Evolutionary conservation across 192 early-diverging fungal genomes (phyloP).

Genomic region (Coemansia sp.): DNA sequence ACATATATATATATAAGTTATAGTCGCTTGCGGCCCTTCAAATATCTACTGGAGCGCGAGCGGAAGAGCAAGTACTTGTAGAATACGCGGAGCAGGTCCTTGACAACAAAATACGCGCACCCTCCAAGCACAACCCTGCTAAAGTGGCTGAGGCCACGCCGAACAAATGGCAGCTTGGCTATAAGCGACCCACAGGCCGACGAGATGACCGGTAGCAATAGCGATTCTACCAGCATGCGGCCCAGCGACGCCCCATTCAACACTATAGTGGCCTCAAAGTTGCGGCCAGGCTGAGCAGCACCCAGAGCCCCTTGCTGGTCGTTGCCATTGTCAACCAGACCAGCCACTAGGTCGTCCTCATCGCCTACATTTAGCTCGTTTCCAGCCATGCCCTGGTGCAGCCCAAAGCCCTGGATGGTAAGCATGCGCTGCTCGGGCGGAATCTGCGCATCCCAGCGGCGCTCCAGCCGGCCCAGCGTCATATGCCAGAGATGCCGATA

Average conservation of each 20-base stretch:
- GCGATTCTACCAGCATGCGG: constrained; percentile 61
- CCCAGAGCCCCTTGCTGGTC: constrained; percentile 9
- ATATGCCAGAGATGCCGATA: constrained; percentile 58
- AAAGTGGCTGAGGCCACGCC: constrained; percentile 55
- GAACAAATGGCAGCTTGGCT: constrained; percentile 51
- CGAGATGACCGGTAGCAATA: constrained; percentile 67
- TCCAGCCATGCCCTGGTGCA: not conserved
- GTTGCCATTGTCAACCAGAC: not conserved
- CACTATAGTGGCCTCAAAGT: constrained; percentile 57
- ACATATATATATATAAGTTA: constrained; percentile 2
- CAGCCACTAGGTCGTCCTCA: not conserved
- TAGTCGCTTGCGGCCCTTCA: constrained; percentile 44
- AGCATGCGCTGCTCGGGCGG: constrained; percentile 25
- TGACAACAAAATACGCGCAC: constrained; percentile 57
- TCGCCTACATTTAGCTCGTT: not conserved
- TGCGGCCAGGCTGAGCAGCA: constrained; percentile 14
- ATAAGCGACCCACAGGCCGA: constrained; percentile 59
- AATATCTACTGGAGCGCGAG: constrained; percentile 39
- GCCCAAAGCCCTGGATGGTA: constrained; percentile 22
- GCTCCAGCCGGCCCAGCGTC: constrained; percentile 58
- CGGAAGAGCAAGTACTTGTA: constrained; percentile 58
- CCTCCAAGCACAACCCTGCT: constrained; percentile 56
- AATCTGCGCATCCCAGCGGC: constrained; percentile 55
- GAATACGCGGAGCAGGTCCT: constrained; percentile 60
- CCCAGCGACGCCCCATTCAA: constrained; percentile 57